Base-by-base conservation (phyloP, 2,329 filamentous ascomycete genomes). In the Colletotrichum eleusines region DNA sequence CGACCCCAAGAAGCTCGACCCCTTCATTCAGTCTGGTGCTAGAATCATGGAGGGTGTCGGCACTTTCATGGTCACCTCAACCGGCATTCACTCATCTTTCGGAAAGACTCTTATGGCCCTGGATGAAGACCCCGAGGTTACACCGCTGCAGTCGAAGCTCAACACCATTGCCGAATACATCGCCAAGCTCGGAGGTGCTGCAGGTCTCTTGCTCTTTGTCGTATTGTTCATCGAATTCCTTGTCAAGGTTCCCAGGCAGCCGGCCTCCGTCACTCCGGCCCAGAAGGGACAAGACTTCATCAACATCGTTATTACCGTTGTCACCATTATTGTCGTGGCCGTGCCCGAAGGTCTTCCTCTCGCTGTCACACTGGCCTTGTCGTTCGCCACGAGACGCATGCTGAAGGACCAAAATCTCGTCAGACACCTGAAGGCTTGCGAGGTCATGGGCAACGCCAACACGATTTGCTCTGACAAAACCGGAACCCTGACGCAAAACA, bases 171-270 rank as follows among this genome's bases (percentile, higher is more conserved):
- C 92, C 69, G 90, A 92, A 74, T 93, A 92, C 82, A 94, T 94
- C 78, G 92, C 92, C 69, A 93, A 92, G 80, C 83, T 94, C 44
- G 92, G 92, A 80, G 94, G 93, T 78, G 90, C 86, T 61, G 93
- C 94, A 59, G 94, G 92, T 74, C 84, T 96, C 18, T 83, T 94
- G 11, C 85, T 97, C 57, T 97, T 98, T 81, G 86, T 95, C 57
- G 92, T 97, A 55, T 86, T 97, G 18, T 89, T 97, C 76, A 95
- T 97, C 82, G 89, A 94, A 76, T 98, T 97, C 78, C 84, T 96
- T 12, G 93, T 90, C 58, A 83, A 89, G 16, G 86, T 97, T 3
- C 84, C 85, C 7, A 78, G 86, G 80, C 65, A 82, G 80, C 73
- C 73, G 23, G 84, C 88, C 69, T 73, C 77, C 4, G 82, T 82